These are phyloP conservation scores for Salvia sclarea DNA, from an alignment of 305 asterid genomes.

Conservation along the genomic window DNA sequence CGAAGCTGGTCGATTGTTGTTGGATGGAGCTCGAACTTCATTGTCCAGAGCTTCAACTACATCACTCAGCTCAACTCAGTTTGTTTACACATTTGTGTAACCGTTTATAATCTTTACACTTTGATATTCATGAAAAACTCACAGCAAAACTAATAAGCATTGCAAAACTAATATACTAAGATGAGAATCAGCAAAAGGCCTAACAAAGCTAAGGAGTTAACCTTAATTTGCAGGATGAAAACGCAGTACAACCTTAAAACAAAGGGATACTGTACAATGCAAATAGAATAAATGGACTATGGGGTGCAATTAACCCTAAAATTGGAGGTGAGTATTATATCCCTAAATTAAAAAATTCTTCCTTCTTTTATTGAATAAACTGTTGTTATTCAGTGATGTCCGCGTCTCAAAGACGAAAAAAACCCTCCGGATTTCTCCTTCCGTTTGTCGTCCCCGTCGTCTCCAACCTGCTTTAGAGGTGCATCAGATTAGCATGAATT, in stretches of 20 bases:
- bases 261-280: constrained; percentile 45
- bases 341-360: constrained; percentile 22
- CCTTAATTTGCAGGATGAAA: constrained; percentile 29
- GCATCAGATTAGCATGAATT: constrained; percentile 5
- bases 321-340: constrained; percentile 26
- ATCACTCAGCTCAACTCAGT: too few species aligned
- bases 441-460: constrained; percentile 66
- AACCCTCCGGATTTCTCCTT: constrained; percentile 86
- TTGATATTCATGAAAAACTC: not conserved
- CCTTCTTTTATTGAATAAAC: not conserved
- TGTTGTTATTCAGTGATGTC: constrained; percentile 38
- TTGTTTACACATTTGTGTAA: too few species aligned
- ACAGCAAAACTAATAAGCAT: not conserved
- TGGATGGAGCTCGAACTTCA: not conserved
- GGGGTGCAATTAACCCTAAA: constrained; percentile 38
- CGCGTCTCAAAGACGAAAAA: constrained; percentile 72
- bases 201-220: constrained; percentile 2
- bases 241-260: constrained; percentile 8
- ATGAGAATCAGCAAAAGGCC: not conserved
- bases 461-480: constrained; percentile 57
- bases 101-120: too few species aligned
- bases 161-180: not conserved
- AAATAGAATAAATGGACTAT: constrained; percentile 28
- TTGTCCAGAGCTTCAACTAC: too few species aligned
- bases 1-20: too few species aligned